Conservation (phyloP, 2,329 filamentous ascomycete species). For the Albifimbria verrucaria region DNA sequence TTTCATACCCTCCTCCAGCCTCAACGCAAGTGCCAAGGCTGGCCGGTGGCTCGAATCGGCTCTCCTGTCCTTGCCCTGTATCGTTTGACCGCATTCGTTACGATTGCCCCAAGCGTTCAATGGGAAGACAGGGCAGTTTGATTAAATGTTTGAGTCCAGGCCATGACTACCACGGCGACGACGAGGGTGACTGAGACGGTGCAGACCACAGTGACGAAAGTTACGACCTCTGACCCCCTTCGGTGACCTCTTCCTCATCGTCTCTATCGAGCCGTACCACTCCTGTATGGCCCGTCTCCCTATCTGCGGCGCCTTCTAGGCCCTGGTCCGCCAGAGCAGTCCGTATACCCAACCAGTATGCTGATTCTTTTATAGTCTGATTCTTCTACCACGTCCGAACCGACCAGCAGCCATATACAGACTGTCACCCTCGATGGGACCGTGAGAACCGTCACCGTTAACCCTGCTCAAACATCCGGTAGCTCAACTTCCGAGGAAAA, state of each 20-base stretch:
- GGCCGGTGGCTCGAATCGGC: neutral
- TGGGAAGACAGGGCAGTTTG: constrained; percentile 23
- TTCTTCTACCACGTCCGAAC: constrained; percentile 10
- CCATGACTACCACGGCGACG: constrained; percentile 22
- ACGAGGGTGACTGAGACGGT: constrained; percentile 32
- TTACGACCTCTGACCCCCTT: constrained; percentile 18
- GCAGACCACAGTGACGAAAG: constrained; percentile 24
- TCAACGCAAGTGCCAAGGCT: neutral
- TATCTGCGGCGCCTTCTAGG: constrained; percentile 10
- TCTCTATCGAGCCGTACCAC: constrained; percentile 23
- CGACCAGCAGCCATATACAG: constrained; percentile 33
- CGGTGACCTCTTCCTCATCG: constrained; percentile 20
- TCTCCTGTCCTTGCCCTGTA: constrained; percentile 6
- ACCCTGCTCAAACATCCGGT: constrained; percentile 33
- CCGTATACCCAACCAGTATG: neutral
- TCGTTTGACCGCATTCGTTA: constrained; percentile 5
- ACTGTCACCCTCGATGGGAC: constrained; percentile 55
- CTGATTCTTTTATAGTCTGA: constrained; percentile 15
- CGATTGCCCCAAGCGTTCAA: constrained; percentile 7
- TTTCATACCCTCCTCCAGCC: neutral
- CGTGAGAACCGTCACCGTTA: constrained; percentile 53
- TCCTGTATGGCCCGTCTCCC: constrained; percentile 34
- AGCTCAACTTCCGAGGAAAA: constrained; percentile 15
- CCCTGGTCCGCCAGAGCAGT: neutral
- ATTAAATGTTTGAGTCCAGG: constrained; percentile 23